Conservation (phyloP, 345 rosid species). For the Moringa oleifera region DNA sequence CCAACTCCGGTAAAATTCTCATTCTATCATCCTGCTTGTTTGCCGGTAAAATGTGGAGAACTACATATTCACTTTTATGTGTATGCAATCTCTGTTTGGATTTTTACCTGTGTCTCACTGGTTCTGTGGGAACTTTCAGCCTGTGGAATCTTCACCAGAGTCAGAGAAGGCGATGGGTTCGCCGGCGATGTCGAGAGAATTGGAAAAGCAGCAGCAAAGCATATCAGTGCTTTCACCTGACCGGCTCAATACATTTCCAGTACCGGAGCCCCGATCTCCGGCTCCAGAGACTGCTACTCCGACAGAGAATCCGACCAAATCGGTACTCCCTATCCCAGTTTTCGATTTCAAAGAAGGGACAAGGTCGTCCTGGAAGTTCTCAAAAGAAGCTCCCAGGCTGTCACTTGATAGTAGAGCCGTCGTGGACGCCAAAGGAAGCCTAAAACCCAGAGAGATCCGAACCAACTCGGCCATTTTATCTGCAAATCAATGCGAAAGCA, state of each 20-base stretch:
- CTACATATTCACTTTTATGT: too few species aligned
- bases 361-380: conserved; percentile 73
- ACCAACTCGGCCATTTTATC: conserved; percentile 34
- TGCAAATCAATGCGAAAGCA: conserved; percentile 19
- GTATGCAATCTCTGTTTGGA: background rate
- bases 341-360: conserved; percentile 53
- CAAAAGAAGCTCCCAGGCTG: conserved; percentile 86
- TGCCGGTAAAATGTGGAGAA: too few species aligned
- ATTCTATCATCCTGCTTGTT: background rate
- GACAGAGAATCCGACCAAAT: conserved; percentile 25
- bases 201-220: conserved; percentile 28
- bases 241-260: conserved; percentile 36
- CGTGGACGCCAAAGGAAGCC: conserved; percentile 80
- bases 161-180: conserved; percentile 25
- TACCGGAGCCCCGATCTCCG: conserved; percentile 35
- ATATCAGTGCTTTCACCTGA: conserved; percentile 41
- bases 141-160: conserved; percentile 26
- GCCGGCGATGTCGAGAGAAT: conserved; percentile 30
- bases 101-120: background rate
- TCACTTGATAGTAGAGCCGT: conserved; percentile 96
- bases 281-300: conserved; percentile 19
- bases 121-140: conserved; percentile 19
- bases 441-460: conserved; percentile 80
- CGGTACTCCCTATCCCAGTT: conserved; percentile 42
- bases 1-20: conserved; percentile 26